Base-by-base conservation (phyloP, 345 rosid species). In the Draba incana region DNA sequence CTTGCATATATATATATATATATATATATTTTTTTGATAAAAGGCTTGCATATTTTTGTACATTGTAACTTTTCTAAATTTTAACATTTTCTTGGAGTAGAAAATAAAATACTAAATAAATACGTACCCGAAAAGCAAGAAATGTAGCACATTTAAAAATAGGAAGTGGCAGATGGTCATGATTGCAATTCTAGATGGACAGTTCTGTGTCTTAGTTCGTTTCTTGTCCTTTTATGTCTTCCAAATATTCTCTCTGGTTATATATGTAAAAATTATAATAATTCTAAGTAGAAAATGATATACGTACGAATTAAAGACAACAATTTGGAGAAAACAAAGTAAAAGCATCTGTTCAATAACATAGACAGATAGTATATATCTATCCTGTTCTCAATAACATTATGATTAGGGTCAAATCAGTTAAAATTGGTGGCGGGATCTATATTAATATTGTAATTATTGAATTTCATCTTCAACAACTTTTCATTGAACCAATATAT, bases 201-300 rank as follows among this genome's bases (percentile, higher is more conserved):
- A 56, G 45, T 73, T 72, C 59, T 59, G 23, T 73, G 62, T 73
- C 64, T 59, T 74, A 44, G 8, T 58, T 74, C 16, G 52, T 53
- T 68, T 68, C 30, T 61, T 74, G 69, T 59, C 69, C 5, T 61
- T 67, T 67, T 53, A 74, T 74, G 69, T 59, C 63, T 43, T 74
- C 73, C 62, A 53, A 53, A 74, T 74, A 74, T 74, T 67, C 73
- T 39, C 68, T 45, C 20, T 5, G 6, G 14, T 31, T 31, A 24
- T 42, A 38, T 20, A 12, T 56, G 20, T 20, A 20, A 20, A 20
- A 20, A 46, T 24, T 42, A 64, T 11, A 64, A 12, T 62, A 48
- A 15, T 30, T 8, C 27, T 50, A 48, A 47, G 11, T 31, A 47
- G 20, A 48, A 62, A 45, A 4, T 41, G 8, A 58, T 41, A 13